A percentile compares a stretch with the other conserved stretches of the same genome.
Conservation (phyloP, 1,139 yeast genomes). For the Candida glucosophila region DNA sequence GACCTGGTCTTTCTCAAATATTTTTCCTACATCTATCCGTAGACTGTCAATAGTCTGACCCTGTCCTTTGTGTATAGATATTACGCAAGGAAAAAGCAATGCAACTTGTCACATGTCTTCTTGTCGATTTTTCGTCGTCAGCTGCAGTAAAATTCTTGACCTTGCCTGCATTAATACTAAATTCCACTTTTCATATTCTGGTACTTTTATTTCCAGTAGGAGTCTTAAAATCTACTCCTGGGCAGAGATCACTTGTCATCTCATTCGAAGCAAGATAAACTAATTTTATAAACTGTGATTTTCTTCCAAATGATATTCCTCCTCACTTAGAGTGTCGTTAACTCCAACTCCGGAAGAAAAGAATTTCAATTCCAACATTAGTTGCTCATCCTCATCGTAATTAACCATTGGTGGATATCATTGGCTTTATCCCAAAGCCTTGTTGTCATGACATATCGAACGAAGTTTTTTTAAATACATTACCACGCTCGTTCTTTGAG, state of each 20-base stretch:
- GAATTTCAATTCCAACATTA: conserved; percentile 20
- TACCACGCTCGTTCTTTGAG: conserved; percentile 54
- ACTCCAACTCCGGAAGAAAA: conserved; percentile 19
- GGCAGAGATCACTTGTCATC: conserved; percentile 26
- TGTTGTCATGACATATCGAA: conserved; percentile 53
- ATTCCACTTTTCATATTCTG: conserved; percentile 65
- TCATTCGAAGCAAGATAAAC: conserved; percentile 25
- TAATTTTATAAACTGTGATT: conserved; percentile 17
- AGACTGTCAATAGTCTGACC: conserved; percentile 81
- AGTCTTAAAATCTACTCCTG: conserved; percentile 48
- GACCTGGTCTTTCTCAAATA: conserved; percentile 81
- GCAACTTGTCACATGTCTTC: conserved; percentile 63
- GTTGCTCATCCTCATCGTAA: conserved; percentile 13
- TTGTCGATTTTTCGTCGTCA: conserved; percentile 16
- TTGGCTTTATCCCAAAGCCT: conserved; percentile 17
- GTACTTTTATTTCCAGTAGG: conserved; percentile 20
- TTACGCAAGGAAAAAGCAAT: conserved; percentile 74
- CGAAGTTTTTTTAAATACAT: conserved; percentile 42
- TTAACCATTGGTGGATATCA: conserved; percentile 16
- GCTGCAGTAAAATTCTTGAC: conserved; percentile 4
- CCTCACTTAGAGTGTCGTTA: conserved; percentile 24
- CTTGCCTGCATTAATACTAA: conserved; percentile 38
- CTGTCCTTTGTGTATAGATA: conserved; percentile 86
- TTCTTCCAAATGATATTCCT: conserved; percentile 30
- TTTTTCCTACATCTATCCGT: conserved; percentile 60